Percentiles rank a stretch among this genome's conserved stretches.
These are phyloP conservation scores for Kwoniella europaea DNA, from an alignment of 768 basidiomycete species.

Conservation along the genomic window DNA sequence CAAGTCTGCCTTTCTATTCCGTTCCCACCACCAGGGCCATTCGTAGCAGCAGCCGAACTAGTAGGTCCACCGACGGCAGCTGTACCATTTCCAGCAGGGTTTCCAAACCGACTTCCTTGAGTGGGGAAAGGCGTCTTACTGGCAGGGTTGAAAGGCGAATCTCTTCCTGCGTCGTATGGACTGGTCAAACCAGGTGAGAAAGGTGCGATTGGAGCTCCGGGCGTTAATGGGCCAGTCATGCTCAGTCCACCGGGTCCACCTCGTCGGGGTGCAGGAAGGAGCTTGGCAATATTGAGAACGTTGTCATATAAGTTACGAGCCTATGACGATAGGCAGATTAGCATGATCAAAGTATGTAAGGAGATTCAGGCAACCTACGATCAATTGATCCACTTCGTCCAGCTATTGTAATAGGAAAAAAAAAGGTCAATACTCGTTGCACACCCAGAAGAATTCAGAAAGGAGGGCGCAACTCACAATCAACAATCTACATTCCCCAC, in stretches of 20 bases:
- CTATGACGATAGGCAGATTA: slow-evolving; percentile 16
- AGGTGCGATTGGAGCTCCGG: slow-evolving; percentile 53
- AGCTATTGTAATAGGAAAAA: slow-evolving; percentile 58
- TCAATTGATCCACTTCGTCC: slow-evolving; percentile 97
- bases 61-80: slow-evolving; percentile 14
- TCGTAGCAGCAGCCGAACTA: slow-evolving; percentile 59
- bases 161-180: slow-evolving; percentile 55
- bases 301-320: slow-evolving; percentile 92
- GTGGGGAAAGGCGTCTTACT: slow-evolving; percentile 57
- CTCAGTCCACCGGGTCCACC: slow-evolving; percentile 20
- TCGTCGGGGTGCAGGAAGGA: slow-evolving; percentile 85
- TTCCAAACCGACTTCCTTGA: slow-evolving; percentile 39
- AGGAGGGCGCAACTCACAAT: slow-evolving; percentile 61
- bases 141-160: slow-evolving; percentile 58
- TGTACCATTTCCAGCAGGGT: slow-evolving; percentile 25
- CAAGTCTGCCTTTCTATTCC: slow-evolving; percentile 55
- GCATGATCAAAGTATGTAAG: not conserved
- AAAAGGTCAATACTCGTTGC: not conserved
- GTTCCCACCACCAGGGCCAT: slow-evolving; percentile 42
- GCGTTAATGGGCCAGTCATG: slow-evolving; percentile 61
- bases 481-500: slow-evolving; percentile 86
- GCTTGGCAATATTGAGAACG: slow-evolving; percentile 89
- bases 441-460: not conserved
- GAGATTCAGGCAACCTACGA: slow-evolving; percentile 60
- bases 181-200: slow-evolving; percentile 44